Base-by-base conservation (phyloP, 257 asterid species). In the Verbena officinalis region DNA sequence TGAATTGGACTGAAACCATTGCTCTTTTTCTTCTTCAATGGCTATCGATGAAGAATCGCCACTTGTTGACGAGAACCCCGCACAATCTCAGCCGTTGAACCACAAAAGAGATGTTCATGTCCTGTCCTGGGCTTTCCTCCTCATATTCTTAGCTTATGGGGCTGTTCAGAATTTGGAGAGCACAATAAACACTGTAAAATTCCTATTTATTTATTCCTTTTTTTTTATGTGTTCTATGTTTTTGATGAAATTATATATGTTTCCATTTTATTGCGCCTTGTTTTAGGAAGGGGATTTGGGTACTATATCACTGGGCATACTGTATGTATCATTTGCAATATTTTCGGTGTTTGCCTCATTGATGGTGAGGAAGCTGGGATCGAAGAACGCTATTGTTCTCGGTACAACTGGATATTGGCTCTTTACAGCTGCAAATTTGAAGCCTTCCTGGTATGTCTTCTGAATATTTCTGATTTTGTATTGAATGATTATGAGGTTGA, bases 81-180 rank as follows among this genome's bases (percentile, higher is more conserved):
- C 59, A 19, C 69, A 65, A 46, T 56, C 71, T 42, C 76, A 31
- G n/a, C 77, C 76, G 21, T 64, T 75, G 73, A 83, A 87, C 80
- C 94, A 86, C 76, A 76, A 36, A 24, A 86, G 71, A 57, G 99
- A 94, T 79, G 75, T 94, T 65, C 82, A 83, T 72, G 70, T 94
- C 15, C 64, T 94, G 38, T 83, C 95, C 78, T 88, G 80, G 77
- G 86, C 96, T 42, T 94, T 94, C 79, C 78, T 94, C 58, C 80
- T 94, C 65, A 81, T 94, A 65, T 90, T 94, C 80, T 66, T 84
- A 73, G 99, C 99, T 49, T 94, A 84, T 72, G 96, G 96, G 12
- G 99, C 99, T 75, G 95, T 88, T 64, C 99, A 94, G 86, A 94
- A 94, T 79, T 74, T 94, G 83, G 89, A 94, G 69, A 88, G 96